phyloP scores from a whole-genome alignment of 495 filamentous ascomycete genomes.

The Penicillium mononematosum region DNA sequence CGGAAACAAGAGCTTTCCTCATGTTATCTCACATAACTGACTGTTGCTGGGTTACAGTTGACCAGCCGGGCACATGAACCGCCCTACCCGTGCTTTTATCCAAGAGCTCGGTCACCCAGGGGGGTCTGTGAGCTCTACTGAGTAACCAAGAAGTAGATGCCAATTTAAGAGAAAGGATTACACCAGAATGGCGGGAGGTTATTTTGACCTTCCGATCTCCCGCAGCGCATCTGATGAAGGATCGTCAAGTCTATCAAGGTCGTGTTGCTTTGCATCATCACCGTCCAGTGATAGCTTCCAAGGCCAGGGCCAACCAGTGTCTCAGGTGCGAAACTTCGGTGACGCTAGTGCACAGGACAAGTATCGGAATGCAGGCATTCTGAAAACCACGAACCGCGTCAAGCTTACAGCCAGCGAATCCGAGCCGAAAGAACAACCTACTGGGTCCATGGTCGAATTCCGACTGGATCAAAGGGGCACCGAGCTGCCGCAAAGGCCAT shows the following conservation, averaged over 20 bases:
- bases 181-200: conserved; percentile 40
- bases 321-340: conserved; percentile 20
- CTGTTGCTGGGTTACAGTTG: conserved; percentile 27
- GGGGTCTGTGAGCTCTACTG: conserved; percentile 11
- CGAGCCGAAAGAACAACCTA: conserved; percentile 22
- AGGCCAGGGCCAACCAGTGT: conserved; percentile 11
- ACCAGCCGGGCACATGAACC: conserved; percentile 10
- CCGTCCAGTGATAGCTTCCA: conserved; percentile 25
- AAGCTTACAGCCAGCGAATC: conserved; percentile 34
- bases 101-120: conserved; percentile 11
- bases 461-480: conserved; percentile 34
- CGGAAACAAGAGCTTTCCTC: neutral
- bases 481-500: conserved; percentile 37
- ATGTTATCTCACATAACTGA: conserved; percentile 30
- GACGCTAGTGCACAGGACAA: conserved; percentile 32
- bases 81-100: neutral
- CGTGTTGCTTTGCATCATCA: conserved; percentile 27
- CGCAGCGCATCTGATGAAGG: conserved; percentile 34
- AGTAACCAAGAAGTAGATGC: conserved; percentile 11
- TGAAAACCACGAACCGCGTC: conserved; percentile 40
- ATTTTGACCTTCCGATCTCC: conserved; percentile 41
- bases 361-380: conserved; percentile 46
- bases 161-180: conserved; percentile 1
- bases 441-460: conserved; percentile 30
- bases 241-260: conserved; percentile 27